Evolutionary conservation across 148 eudicot species (phyloP), one percentile per base, ranked within the genome.

Genomic region (Rhododendron molle): DNA sequence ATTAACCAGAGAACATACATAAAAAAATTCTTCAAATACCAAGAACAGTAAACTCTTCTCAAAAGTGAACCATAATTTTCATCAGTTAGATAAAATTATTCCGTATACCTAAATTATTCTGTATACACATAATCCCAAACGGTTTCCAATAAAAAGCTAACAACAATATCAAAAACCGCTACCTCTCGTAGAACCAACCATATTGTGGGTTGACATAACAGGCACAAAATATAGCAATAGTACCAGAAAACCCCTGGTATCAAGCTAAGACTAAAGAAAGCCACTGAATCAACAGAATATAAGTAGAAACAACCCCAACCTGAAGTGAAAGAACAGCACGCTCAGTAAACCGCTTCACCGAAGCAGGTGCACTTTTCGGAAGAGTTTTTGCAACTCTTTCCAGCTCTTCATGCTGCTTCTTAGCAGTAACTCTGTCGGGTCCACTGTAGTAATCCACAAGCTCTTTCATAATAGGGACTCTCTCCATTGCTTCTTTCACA

Each of bases 261-360:
- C n/a, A 21, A 54, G 56, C 21, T 80, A 80, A 80, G 62, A 18
- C 62, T n/a, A 50, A 80, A 49, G 21, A 21, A 47, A 80, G 65
- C 40, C 82, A 30, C 23, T 49, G 40, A 80, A 80, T 80, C 49
- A 79, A 46, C 36, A 79, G 28, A 79, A 47, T 26, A 79, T 16
- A 21, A 28, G 16, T 13, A 83, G 56, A 47, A 50, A 81, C 81
- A 81, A 78, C 78, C 84, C 89, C 69, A 88, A 95, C 99, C 99
- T 97, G 96, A 49, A 97, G 95, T 49, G 98, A 93, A 36, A 93
- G 95, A 88, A 95, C 87, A 87, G 98, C 99, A 74, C 93, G 93
- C n/a, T 94, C 90, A 11, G 98, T 90, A 88, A 93, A 97, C 20
- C 91, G 90, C 86, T 90, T 93, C 43, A 95, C 93, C 58, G 98